Percentiles rank a stretch among this genome's conserved stretches.
Evolutionary conservation across 2,329 filamentous ascomycete genomes (phyloP).

Genomic region (Fusarium concolor): DNA sequence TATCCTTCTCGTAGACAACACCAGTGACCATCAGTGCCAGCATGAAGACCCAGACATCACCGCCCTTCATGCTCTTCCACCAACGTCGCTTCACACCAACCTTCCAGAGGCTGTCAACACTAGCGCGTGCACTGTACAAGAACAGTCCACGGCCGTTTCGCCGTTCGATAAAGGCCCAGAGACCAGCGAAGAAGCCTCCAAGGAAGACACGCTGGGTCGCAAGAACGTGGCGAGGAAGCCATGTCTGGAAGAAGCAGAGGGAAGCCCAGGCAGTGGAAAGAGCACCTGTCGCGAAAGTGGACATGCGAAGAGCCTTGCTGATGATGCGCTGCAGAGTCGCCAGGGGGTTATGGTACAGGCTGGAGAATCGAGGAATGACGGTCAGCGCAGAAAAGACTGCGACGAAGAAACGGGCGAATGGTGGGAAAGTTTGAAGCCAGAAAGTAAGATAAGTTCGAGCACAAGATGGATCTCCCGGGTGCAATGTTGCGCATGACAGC

Average conservation of each 20-base stretch:
- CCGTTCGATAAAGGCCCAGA: constrained; percentile 85
- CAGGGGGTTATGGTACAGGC: constrained; percentile 76
- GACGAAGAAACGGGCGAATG: constrained; percentile 81
- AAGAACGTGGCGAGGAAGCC: constrained; percentile 79
- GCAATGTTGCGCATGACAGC: constrained; percentile 89
- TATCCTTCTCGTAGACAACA: constrained; percentile 78
- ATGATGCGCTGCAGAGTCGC: constrained; percentile 74
- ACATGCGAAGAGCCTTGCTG: constrained; percentile 77
- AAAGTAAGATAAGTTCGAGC: constrained; percentile 88
- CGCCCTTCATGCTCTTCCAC: constrained; percentile 85
- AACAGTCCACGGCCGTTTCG: constrained; percentile 75
- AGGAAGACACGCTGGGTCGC: constrained; percentile 91
- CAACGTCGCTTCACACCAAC: constrained; percentile 90
- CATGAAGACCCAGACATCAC: constrained; percentile 88
- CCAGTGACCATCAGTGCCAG: constrained; percentile 82
- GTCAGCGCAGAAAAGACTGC: constrained; percentile 76
- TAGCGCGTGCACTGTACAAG: constrained; percentile 81
- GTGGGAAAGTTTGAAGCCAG: constrained; percentile 85
- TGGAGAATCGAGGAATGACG: constrained; percentile 74
- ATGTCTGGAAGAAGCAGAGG: constrained; percentile 87
- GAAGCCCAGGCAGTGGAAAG: constrained; percentile 89
- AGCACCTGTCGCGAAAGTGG: constrained; percentile 80
- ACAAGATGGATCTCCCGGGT: constrained; percentile 89
- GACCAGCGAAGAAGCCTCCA: constrained; percentile 84
- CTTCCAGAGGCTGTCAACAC: constrained; percentile 88